Percentiles rank a stretch among this genome's conserved stretches.
These are phyloP conservation scores for Nakaseomyces sp. DNA, from an alignment of 1,139 yeast genomes.

Conservation along the genomic window DNA sequence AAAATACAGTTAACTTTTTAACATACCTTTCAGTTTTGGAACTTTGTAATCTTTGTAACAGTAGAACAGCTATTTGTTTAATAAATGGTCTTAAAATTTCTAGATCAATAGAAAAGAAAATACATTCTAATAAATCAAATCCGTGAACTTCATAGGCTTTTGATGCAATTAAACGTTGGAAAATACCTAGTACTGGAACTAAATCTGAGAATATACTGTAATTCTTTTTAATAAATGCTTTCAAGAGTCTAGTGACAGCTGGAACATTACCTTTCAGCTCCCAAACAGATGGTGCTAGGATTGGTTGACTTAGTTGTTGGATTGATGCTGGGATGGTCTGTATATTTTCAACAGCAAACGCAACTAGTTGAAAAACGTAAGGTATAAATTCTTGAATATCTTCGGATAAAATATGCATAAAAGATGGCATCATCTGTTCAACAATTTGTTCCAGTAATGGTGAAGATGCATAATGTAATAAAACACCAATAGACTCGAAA, in stretches of 20 bases:
- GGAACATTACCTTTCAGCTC: constrained; percentile 90
- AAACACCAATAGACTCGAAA: constrained; percentile 78
- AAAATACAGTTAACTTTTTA: constrained; percentile 58
- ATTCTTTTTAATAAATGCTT: constrained; percentile 62
- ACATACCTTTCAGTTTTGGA: constrained; percentile 78
- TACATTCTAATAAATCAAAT: constrained; percentile 69
- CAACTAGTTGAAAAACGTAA: constrained; percentile 79
- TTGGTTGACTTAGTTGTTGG: constrained; percentile 62
- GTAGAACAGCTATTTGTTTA: constrained; percentile 63
- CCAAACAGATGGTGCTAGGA: constrained; percentile 86
- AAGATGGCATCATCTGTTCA: constrained; percentile 53
- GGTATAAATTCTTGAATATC: constrained; percentile 95
- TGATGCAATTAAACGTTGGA: constrained; percentile 84
- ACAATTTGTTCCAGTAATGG: constrained; percentile 40
- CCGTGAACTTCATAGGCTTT: constrained; percentile 74
- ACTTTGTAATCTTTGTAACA: constrained; percentile 71
- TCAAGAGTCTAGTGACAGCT: constrained; percentile 73
- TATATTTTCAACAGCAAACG: constrained; percentile 58
- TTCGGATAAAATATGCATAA: constrained; percentile 58
- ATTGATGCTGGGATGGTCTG: constrained; percentile 53
- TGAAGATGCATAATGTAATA: constrained; percentile 47
- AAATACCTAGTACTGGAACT: constrained; percentile 87
- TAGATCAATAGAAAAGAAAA: constrained; percentile 52
- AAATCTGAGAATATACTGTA: constrained; percentile 44
- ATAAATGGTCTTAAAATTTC: constrained; percentile 45